Conservation (phyloP, 2,329 filamentous ascomycete species). For the Xylaria hypoxylon region DNA sequence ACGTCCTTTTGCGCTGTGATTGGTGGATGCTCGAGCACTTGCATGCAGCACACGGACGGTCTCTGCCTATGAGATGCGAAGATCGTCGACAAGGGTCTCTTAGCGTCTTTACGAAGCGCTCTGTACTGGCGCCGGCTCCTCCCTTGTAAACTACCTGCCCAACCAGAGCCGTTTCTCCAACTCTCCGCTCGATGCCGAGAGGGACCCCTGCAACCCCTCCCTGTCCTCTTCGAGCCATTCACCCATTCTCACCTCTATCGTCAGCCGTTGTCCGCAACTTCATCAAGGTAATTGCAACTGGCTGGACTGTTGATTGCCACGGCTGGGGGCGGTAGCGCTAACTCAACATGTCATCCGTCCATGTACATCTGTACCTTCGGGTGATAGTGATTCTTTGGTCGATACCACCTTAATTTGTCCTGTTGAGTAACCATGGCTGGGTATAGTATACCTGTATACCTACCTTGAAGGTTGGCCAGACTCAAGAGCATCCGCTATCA, state of each 20-base stretch:
- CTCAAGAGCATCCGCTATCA: slow-evolving; percentile 5
- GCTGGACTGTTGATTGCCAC: slow-evolving; percentile 43
- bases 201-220: slow-evolving; percentile 22
- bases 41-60: slow-evolving; percentile 42
- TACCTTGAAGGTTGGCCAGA: background rate
- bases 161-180: slow-evolving; percentile 46
- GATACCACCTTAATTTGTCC: slow-evolving; percentile 16
- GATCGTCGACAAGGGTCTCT: slow-evolving; percentile 48
- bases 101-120: slow-evolving; percentile 41
- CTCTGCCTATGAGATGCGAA: slow-evolving; percentile 52
- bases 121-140: slow-evolving; percentile 48
- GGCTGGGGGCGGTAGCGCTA: slow-evolving; percentile 38
- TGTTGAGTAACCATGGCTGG: slow-evolving; percentile 13
- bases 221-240: slow-evolving; percentile 33
- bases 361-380: slow-evolving; percentile 34
- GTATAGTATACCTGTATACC: slow-evolving; percentile 1
- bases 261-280: slow-evolving; percentile 43
- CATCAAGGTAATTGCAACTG: slow-evolving; percentile 44
- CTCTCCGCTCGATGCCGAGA: slow-evolving; percentile 45
- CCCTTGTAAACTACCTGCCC: slow-evolving; percentile 35
- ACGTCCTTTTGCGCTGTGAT: slow-evolving; percentile 54
- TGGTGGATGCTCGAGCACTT: slow-evolving; percentile 50
- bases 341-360: slow-evolving; percentile 13
- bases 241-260: slow-evolving; percentile 12
- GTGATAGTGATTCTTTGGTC: slow-evolving; percentile 31